Evolutionary conservation across 2,329 filamentous ascomycete genomes (phyloP).

Genomic region (Thielaviopsis punctulata): DNA sequence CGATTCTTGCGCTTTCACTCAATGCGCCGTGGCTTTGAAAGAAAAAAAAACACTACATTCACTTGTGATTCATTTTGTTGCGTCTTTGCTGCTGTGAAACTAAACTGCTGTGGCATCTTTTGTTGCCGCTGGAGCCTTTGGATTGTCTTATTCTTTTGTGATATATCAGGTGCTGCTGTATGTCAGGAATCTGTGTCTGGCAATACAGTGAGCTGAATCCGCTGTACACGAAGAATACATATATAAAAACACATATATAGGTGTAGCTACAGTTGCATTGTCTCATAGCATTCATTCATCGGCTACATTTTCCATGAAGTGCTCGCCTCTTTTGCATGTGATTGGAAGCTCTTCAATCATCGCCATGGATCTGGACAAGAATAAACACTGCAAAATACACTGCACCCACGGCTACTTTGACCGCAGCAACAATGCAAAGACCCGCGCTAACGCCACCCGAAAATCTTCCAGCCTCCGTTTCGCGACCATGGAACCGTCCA

Average conservation of each 20-base stretch:
- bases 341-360: neutral
- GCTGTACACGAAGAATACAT: too few relatives aligned
- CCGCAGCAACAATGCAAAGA: neutral
- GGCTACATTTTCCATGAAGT: neutral
- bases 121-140: neutral
- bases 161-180: too few relatives aligned
- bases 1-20: neutral
- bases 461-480: slow-evolving; percentile 1
- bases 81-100: neutral
- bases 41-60: neutral
- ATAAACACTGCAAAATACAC: neutral
- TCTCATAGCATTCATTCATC: neutral
- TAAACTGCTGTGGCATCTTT: neutral
- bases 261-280: neutral
- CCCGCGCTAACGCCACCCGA: neutral
- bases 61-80: neutral
- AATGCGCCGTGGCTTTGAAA: neutral
- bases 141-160: neutral
- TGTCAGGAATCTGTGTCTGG: too few relatives aligned
- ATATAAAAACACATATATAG: too few relatives aligned
- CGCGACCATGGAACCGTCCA: slow-evolving; percentile 5
- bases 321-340: neutral
- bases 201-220: too few relatives aligned
- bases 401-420: neutral
- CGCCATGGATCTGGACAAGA: neutral